Conservation (phyloP, 1,284 basidiomycete genomes). For the Cutaneotrichosporon arboriforme region DNA sequence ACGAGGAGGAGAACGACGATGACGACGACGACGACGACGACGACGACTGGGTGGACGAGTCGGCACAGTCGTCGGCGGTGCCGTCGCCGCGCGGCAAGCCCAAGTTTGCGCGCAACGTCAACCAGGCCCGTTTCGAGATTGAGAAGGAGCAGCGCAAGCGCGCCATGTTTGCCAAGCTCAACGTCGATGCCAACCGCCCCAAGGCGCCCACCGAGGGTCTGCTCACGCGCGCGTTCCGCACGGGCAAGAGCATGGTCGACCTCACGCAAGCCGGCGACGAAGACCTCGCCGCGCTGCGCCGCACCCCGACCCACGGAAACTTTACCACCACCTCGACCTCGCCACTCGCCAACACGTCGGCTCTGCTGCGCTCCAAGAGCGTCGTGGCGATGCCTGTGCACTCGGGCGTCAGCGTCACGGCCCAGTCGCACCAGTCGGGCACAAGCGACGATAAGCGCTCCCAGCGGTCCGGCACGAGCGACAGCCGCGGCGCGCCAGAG, state of each 20-base stretch:
- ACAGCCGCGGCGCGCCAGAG: conserved; percentile 5
- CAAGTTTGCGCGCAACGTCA: conserved; percentile 34
- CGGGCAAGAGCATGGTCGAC: conserved; percentile 44
- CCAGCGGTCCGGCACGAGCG: not conserved
- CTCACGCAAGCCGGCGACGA: conserved; percentile 15
- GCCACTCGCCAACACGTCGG: conserved; percentile 18
- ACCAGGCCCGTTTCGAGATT: conserved; percentile 24
- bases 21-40: conserved; percentile 63
- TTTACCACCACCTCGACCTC: conserved; percentile 25
- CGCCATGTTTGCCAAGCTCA: conserved; percentile 45
- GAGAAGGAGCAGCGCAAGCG: conserved; percentile 41
- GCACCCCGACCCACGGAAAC: conserved; percentile 32
- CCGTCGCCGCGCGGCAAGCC: conserved; percentile 20
- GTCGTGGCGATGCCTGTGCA: conserved; percentile 42
- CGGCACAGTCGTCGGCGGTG: conserved; percentile 16
- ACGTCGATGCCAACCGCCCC: conserved; percentile 28
- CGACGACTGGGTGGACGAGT: conserved; percentile 50
- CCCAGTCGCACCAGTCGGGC: conserved; percentile 11
- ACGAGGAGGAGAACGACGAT: conserved; percentile 71
- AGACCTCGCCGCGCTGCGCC: conserved; percentile 17
- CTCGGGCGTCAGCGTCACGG: conserved; percentile 39
- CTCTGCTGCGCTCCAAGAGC: conserved; percentile 38
- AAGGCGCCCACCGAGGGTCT: conserved; percentile 22
- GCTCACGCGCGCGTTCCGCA: conserved; percentile 35
- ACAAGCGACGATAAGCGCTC: conserved; percentile 4